These are phyloP conservation scores for Penicillium griseofulvum DNA, from an alignment of 2,329 filamentous ascomycete species.

Conservation along the genomic window DNA sequence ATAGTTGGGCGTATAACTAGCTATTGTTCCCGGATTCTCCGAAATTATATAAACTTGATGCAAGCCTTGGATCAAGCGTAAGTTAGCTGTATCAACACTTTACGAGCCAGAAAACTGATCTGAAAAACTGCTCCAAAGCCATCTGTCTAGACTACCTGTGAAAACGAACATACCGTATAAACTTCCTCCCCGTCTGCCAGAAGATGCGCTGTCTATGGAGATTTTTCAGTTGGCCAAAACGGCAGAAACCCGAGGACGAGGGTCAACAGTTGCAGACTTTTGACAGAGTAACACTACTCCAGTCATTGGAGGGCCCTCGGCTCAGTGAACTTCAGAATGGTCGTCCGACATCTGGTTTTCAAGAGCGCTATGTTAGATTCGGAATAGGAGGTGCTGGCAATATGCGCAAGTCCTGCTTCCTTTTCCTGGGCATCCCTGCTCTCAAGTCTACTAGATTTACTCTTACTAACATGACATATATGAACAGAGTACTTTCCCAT, in stretches of 20 bases:
- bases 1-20: neutral
- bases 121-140: neutral
- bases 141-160: too few species aligned
- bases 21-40: neutral
- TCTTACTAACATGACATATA: constrained; percentile 3
- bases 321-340: neutral
- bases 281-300: constrained; percentile 1
- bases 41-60: too few species aligned
- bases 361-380: constrained; percentile 21
- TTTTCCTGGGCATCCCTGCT: neutral
- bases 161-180: neutral
- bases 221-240: constrained; percentile 17
- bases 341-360: neutral
- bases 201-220: constrained; percentile 17
- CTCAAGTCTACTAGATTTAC: neutral
- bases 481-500: constrained; percentile 6
- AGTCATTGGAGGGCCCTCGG: constrained; percentile 7
- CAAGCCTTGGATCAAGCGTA: neutral
- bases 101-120: neutral
- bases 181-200: neutral
- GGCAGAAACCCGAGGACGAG: constrained; percentile 7
- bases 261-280: constrained; percentile 3
- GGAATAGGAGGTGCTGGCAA: constrained; percentile 27
- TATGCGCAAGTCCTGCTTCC: constrained; percentile 20
- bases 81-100: neutral